These are phyloP conservation scores for Macadamia integrifolia DNA, from an alignment of 164 flowering plant genomes.

Conservation along the genomic window DNA sequence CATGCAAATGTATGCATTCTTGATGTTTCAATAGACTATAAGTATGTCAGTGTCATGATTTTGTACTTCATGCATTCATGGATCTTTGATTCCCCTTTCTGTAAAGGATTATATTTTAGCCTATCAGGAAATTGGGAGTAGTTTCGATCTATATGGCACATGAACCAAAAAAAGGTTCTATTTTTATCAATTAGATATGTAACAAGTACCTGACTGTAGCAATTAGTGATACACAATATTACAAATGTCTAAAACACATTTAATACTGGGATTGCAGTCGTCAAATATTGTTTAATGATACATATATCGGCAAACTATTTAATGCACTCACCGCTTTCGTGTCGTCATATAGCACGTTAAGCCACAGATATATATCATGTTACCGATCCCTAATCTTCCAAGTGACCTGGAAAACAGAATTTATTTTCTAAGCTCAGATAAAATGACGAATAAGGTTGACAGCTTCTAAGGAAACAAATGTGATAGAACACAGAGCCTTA, in stretches of 20 bases:
- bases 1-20: no score
- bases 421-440: neutral
- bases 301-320: neutral
- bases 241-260: no score
- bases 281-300: neutral
- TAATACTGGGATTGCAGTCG: neutral
- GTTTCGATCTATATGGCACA: no score
- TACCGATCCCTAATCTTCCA: conserved; percentile 77
- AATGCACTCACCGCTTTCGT: conserved; percentile 44
- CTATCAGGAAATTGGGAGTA: no score
- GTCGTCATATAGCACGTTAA: conserved; percentile 52
- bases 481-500: neutral
- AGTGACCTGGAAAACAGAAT: conserved; percentile 59
- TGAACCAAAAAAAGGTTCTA: no score
- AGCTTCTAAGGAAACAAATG: neutral
- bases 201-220: no score
- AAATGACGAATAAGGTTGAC: neutral
- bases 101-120: no score
- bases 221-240: neutral
- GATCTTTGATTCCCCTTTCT: no score
- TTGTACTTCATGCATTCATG: no score
- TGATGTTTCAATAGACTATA: no score
- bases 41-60: no score
- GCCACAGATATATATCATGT: conserved; percentile 68
- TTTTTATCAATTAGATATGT: no score